Base-by-base conservation (phyloP, 805 yeast species). In the Candida boidinii region DNA sequence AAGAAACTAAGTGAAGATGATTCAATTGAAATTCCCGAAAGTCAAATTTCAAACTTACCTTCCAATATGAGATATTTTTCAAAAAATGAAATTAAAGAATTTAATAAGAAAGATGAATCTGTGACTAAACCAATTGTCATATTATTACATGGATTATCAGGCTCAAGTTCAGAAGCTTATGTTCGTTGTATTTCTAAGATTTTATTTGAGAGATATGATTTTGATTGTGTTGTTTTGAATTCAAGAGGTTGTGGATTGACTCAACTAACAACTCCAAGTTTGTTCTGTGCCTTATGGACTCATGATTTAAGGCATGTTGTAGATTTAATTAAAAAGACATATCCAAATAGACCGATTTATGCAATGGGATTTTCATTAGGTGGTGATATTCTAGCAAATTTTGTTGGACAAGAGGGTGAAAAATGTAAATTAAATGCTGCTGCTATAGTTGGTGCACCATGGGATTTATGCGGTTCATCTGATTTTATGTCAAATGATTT, bases 301-400 rank as follows among this genome's bases (percentile, higher is more conserved):
- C 76, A 73, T 36, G 95, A 84, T 56, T 52, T 84, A 22, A 62
- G 78, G 33, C 68, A 62, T 34, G 66, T 75, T 7, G 61, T 84
- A 33, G 55, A 65, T 31, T 68, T 68, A 21, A 54, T 84, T 43
- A 60, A 66, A 26, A 37, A 39, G 27, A 50, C 59, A 30, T 79
- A 64, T 49, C 90, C 94, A 1, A 57, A 66, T 32, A 72, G 84
- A n/a, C 61, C 71, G 16, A 71, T 81, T 36, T 77, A 70, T 47
- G 68, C 78, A 21, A 74, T 73, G n/a, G 95, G 94, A 3, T 79
- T 78, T 47, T 79, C 88, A n/a, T 66, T 84, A 34, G 95, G 95
- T 2, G 88, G 81, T 0, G 67, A 78, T 3, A 66, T 84, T 21
- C 60, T 83, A 38, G 68, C 81, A 19, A 85, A 84, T 49, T 84